Evolutionary conservation across 2,329 filamentous ascomycete genomes (phyloP), one percentile per base, ranked within the genome.

Genomic region (Curvularia lunata): DNA sequence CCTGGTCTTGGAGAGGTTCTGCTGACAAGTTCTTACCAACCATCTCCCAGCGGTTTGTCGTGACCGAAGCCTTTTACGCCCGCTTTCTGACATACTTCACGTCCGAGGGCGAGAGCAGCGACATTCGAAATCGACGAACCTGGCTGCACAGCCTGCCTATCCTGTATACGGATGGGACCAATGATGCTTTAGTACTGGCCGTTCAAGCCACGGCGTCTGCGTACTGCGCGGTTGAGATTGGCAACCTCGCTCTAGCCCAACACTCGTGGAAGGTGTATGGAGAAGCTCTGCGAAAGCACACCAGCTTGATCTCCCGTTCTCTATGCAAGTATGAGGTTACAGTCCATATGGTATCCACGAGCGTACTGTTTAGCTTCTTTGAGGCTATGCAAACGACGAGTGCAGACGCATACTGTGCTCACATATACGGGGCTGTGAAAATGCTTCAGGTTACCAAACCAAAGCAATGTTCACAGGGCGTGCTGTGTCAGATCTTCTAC

Each of bases 321-420:
- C 53, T 58, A 37, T 54, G 57, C 6, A 57, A 43, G 30, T 13
- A 55, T 41, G 56, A 62, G 6, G 43, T 71, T n/a, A 72, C 70
- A 0, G 48, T 71, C n/a, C 70, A 72, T 25, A 71, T 72, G 64
- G 59, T 75, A 4, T 75, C 66, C 3, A 75, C 71, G 7, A 68
- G 67, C 10, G 66, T 75, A 3, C 58, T 74, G 21, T 61, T 74
- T 8, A 71, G 68, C 19, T 61, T 75, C 13, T 74, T 74, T 41
- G 72, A 75, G 40, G 66, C 70, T 4, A 73, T 75, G 69, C 65
- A 68, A 19, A 58, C 67, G 3, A 74, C 73, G 5, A 70, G 64
- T 9, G 59, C 65, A 8, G 57, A 66, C 13, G 71, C 67, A 2
- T 75, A 75, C 52, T 61, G 66, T n/a, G 56, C 63, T 19, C 72